Evolutionary conservation across 768 basidiomycete species (phyloP).

Genomic region (Mycena albidolilacea): DNA sequence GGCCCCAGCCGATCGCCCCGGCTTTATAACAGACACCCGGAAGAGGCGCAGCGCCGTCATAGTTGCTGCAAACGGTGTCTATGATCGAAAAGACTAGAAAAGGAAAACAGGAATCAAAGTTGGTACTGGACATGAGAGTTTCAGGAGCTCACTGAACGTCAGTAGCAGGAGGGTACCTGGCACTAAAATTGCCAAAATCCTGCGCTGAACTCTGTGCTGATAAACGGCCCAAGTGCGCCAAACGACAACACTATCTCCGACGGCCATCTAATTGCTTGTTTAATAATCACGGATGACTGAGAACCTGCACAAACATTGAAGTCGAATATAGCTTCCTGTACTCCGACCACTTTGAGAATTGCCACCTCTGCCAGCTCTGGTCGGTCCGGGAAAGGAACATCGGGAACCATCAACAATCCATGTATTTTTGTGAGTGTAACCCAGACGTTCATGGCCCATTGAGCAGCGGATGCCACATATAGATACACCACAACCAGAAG

Average conservation of each 20-base stretch:
- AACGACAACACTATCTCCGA: not conserved
- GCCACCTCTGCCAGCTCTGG: conserved; percentile 12
- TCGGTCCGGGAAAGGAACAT: conserved; percentile 22
- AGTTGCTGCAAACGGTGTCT: conserved; percentile 27
- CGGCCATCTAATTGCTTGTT: conserved; percentile 18
- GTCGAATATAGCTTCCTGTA: conserved; percentile 27
- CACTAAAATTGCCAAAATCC: conserved; percentile 18
- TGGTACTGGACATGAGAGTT: conserved; percentile 16
- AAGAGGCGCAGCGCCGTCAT: conserved; percentile 24
- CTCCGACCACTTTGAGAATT: conserved; percentile 19
- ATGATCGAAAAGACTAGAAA: conserved; percentile 29
- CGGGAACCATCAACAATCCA: conserved; percentile 28
- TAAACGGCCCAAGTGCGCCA: conserved; percentile 1
- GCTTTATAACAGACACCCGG: conserved; percentile 16
- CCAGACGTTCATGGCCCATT: conserved; percentile 27
- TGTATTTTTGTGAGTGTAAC: conserved; percentile 27
- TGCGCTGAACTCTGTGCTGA: not conserved
- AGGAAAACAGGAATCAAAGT: conserved; percentile 11
- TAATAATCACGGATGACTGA: conserved; percentile 26
- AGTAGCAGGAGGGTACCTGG: conserved; percentile 28
- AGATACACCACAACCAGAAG: conserved; percentile 32
- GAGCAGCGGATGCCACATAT: conserved; percentile 28
- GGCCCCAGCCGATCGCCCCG: conserved; percentile 18
- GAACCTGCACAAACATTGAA: conserved; percentile 30
- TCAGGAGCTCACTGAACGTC: conserved; percentile 24